Evolutionary conservation across 2,329 filamentous ascomycete genomes (phyloP).

Genomic region (Aspergillus sp.): DNA sequence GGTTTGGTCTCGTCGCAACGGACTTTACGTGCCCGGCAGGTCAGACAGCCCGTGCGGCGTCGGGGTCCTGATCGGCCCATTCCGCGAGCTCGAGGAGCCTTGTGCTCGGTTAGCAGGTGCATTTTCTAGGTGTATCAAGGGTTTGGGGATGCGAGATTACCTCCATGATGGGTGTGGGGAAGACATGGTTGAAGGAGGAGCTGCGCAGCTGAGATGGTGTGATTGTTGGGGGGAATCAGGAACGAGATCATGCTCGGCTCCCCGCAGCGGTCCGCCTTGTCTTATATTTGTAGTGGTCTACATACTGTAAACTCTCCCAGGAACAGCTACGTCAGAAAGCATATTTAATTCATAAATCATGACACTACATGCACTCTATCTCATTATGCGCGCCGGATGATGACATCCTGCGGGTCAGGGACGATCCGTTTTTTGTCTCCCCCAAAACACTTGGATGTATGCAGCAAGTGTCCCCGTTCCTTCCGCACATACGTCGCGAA

Average conservation of each 20-base stretch:
- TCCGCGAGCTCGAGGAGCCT: constrained; percentile 29
- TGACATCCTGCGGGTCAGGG: not conserved
- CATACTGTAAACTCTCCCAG: not conserved
- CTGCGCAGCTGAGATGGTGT: not conserved
- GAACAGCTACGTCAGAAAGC: not conserved
- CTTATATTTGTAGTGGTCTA: not conserved
- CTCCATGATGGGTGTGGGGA: constrained; percentile 2
- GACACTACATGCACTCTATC: not conserved
- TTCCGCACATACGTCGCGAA: constrained; percentile 61
- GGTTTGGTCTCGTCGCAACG: constrained; percentile 40
- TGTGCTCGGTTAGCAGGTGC: not conserved
- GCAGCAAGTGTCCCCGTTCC: constrained; percentile 63
- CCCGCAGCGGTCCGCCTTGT: not conserved
- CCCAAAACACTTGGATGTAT: constrained; percentile 35
- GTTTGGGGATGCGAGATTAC: not conserved
- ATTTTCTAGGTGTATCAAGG: not conserved
- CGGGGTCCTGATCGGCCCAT: constrained; percentile 39
- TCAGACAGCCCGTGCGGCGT: constrained; percentile 38
- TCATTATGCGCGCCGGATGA: not conserved
- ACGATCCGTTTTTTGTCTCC: constrained; percentile 12
- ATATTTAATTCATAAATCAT: not conserved
- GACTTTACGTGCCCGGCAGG: constrained; percentile 40
- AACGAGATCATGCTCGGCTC: not conserved
- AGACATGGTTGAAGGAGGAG: not conserved
- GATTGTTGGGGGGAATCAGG: not conserved